Base-by-base conservation (phyloP, 371 early-diverging fungal species). In the Actinomortierella ambigua region DNA sequence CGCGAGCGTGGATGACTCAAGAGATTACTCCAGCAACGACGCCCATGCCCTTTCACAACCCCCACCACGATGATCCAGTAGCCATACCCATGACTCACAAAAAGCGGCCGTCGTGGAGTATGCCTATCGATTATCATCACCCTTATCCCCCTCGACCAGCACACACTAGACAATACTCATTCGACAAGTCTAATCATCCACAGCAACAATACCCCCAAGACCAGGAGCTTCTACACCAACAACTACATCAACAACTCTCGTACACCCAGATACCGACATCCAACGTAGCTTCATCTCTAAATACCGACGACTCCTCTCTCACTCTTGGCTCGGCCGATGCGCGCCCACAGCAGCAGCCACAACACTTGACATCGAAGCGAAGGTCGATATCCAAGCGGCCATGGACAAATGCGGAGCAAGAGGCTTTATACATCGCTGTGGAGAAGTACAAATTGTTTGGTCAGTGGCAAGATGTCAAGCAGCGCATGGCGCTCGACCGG, bases 341-440 rank as follows among this genome's bases (percentile, higher is more conserved):
- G n/a, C n/a, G n/a, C n/a, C 61, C 6, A 57, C 61, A 7, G 43
- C 61, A 13, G 68, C 55, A 39, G 9, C n/a, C 26, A 22, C 54
- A 40, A 42, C 54, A 17, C 17, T 27, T 42, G 49, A 49, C 11
- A 34, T 34, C 34, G 11, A 34, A 11, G 11, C 34, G 34, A 34
- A 34, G 34, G 11, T 34, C 34, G 34, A 11, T 34, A 4, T 34
- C 34, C 13, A 5, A 55, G 26, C 59, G 55, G 13, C 65, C 65
- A 39, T 70, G 71, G 71, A 55, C 59, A 20, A 70, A 59, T 41
- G 42, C 22, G 0, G 71, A 70, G 27, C 71, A 65, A 27, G 71
- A 70, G 39, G 65, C 71, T 0, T 53, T 70, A 3, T 70, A 70
- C 24, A 52, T 70, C 34, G 71, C 71, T 1, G 71, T 70, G 9